Conservation (phyloP, 2,329 filamentous ascomycete species). For the Xylariaceae sp. region DNA sequence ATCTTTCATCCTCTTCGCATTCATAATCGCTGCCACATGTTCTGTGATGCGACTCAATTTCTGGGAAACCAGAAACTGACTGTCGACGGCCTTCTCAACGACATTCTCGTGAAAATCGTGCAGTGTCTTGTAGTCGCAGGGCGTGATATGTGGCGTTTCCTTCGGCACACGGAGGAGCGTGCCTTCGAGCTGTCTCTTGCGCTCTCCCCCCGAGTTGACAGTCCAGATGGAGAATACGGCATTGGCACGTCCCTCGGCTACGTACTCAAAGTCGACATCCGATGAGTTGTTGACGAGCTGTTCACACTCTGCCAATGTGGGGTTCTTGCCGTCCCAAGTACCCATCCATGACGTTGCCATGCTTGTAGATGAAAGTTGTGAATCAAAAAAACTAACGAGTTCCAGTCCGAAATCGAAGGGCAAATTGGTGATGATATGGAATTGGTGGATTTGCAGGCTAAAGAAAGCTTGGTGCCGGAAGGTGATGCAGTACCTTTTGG, state of each 20-base stretch:
- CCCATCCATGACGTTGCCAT: not conserved
- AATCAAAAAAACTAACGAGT: too few species aligned
- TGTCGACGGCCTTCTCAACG: conserved; percentile 45
- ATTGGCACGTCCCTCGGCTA: conserved; percentile 73
- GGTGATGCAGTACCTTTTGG: too few species aligned
- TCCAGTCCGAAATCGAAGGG: too few species aligned
- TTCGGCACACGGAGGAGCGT: conserved; percentile 61
- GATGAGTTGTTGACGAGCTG: conserved; percentile 17
- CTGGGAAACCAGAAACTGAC: conserved; percentile 31
- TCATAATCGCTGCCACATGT: conserved; percentile 50
- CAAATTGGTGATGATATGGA: too few species aligned
- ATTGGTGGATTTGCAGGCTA: too few species aligned
- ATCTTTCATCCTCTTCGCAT: conserved; percentile 30
- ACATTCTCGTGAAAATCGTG: conserved; percentile 49
- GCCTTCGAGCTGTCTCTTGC: conserved; percentile 32
- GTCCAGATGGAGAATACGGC: conserved; percentile 62
- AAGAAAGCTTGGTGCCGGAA: too few species aligned
- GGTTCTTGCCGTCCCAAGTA: not conserved
- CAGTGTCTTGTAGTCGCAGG: conserved; percentile 40
- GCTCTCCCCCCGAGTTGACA: conserved; percentile 31
- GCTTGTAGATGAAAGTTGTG: too few species aligned
- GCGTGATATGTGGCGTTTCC: conserved; percentile 42
- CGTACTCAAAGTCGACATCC: conserved; percentile 33
- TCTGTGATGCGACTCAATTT: conserved; percentile 25
- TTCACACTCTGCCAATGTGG: conserved; percentile 18